Conservation (phyloP, 495 filamentous ascomycete species). For the Xylaria sp. region DNA sequence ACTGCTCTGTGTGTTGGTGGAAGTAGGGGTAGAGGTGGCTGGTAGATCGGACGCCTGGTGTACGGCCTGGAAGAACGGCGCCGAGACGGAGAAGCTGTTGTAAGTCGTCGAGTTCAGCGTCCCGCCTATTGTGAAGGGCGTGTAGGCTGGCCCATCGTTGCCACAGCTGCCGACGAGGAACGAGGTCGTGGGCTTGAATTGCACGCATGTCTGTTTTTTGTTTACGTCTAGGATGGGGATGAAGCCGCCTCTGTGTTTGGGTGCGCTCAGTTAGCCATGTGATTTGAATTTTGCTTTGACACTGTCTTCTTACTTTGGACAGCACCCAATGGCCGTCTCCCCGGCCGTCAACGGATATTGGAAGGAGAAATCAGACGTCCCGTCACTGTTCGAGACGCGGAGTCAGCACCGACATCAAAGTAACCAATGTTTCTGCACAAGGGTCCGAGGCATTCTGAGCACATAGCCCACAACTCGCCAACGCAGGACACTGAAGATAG, state of each 20-base stretch:
- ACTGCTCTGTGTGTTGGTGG: neutral
- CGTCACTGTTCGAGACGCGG: conserved; percentile 17
- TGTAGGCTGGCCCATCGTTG: neutral
- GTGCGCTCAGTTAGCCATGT: conserved; percentile 4
- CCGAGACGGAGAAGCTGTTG: conserved; percentile 32
- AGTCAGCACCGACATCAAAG: neutral
- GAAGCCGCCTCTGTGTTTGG: conserved; percentile 22
- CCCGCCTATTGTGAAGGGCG: conserved; percentile 17
- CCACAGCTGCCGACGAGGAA: conserved; percentile 26
- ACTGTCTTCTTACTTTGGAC: conserved; percentile 30
- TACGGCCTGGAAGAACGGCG: conserved; percentile 44
- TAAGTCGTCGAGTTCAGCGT: conserved; percentile 3
- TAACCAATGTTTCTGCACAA: neutral
- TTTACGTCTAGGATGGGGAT: neutral
- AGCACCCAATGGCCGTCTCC: conserved; percentile 46
- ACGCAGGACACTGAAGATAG: neutral
- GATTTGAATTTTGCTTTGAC: neutral
- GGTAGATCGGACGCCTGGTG: conserved; percentile 35
- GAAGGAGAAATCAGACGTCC: conserved; percentile 29
- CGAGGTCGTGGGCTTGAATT: conserved; percentile 20
- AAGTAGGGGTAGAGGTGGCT: conserved; percentile 3
- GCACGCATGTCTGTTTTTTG: conserved; percentile 40
- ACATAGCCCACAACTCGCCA: neutral
- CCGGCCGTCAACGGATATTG: conserved; percentile 35
- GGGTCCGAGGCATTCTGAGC: neutral